Evolutionary conservation across 371 early-diverging fungal species (phyloP).

Genomic region (Apophysomyces elegans): DNA sequence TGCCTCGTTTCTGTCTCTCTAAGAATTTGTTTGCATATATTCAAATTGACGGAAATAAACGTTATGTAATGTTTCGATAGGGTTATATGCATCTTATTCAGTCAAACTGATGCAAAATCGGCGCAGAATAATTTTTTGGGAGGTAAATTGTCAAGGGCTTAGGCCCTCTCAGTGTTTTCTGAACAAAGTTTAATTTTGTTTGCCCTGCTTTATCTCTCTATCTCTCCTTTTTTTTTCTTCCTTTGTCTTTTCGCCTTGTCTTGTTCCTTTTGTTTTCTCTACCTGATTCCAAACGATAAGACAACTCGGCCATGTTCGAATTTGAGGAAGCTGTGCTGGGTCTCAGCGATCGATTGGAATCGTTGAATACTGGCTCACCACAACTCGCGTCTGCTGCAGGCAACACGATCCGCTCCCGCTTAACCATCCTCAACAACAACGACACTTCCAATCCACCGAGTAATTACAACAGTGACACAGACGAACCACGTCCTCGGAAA

Average conservation of each 20-base stretch:
- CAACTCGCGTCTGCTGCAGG: slow-evolving; percentile 36
- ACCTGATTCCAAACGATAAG: not conserved
- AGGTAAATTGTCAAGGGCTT: too few relatives aligned
- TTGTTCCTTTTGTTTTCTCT: not conserved
- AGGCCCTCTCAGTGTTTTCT: too few relatives aligned
- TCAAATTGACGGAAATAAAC: too few relatives aligned
- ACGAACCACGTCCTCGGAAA: slow-evolving; percentile 43
- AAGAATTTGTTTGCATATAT: too few relatives aligned
- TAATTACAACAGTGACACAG: slow-evolving; percentile 46
- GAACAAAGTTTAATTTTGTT: too few relatives aligned
- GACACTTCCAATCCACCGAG: slow-evolving; percentile 42
- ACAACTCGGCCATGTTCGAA: slow-evolving; percentile 14
- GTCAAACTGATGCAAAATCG: too few relatives aligned
- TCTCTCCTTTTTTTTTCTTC: not conserved
- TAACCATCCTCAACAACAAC: slow-evolving; percentile 14
- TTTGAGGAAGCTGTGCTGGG: slow-evolving; percentile 27
- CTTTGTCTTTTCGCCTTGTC: not conserved
- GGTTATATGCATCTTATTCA: too few relatives aligned
- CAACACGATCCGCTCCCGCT: slow-evolving; percentile 24
- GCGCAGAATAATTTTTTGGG: too few relatives aligned
- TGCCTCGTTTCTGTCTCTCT: too few relatives aligned
- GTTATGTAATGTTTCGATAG: too few relatives aligned
- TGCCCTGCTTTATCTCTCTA: too few relatives aligned
- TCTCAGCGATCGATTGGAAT: slow-evolving; percentile 6
- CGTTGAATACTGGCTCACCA: not conserved